Evolutionary conservation across 768 basidiomycete genomes (phyloP).

Genomic region (Galerina sulciceps): DNA sequence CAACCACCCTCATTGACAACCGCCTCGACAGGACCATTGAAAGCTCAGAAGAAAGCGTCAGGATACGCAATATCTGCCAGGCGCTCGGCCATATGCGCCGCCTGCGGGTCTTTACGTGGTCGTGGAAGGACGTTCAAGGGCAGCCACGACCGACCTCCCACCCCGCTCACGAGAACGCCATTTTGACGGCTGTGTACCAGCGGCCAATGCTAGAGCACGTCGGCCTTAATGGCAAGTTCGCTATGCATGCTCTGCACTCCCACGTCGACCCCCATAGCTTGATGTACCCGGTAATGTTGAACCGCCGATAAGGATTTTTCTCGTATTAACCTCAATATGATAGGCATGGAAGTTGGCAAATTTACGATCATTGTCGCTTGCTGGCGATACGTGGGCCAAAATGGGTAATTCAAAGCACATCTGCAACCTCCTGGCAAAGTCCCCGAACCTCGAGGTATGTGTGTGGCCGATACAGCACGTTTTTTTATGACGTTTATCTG

Average conservation of each 20-base stretch:
- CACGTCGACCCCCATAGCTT: slow-evolving; percentile 31
- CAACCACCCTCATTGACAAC: slow-evolving; percentile 39
- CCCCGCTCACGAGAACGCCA: slow-evolving; percentile 40
- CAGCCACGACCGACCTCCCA: slow-evolving; percentile 34
- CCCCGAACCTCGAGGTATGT: slow-evolving; percentile 33
- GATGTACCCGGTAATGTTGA: slow-evolving; percentile 40
- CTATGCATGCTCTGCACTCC: slow-evolving; percentile 35
- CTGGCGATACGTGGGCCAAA: slow-evolving; percentile 34
- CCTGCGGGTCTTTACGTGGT: slow-evolving; percentile 49
- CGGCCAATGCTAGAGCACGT: slow-evolving; percentile 37
- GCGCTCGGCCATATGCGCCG: slow-evolving; percentile 46
- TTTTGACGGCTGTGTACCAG: slow-evolving; percentile 35
- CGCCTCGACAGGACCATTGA: slow-evolving; percentile 23
- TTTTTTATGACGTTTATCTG: not conserved
- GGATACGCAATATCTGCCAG: slow-evolving; percentile 41
- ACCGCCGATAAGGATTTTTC: not conserved
- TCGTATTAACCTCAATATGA: not conserved
- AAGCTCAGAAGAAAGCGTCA: slow-evolving; percentile 33
- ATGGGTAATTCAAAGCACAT: slow-evolving; percentile 33
- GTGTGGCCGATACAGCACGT: not conserved
- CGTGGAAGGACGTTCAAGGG: slow-evolving; percentile 30
- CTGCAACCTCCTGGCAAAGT: slow-evolving; percentile 29
- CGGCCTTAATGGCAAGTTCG: slow-evolving; percentile 42
- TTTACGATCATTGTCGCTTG: slow-evolving; percentile 31
- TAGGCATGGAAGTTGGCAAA: slow-evolving; percentile 36